Evolutionary conservation across 208 protist species (phyloP), one percentile per base, ranked within the genome.

Genomic region (Dictyostelium gargantuum): DNA sequence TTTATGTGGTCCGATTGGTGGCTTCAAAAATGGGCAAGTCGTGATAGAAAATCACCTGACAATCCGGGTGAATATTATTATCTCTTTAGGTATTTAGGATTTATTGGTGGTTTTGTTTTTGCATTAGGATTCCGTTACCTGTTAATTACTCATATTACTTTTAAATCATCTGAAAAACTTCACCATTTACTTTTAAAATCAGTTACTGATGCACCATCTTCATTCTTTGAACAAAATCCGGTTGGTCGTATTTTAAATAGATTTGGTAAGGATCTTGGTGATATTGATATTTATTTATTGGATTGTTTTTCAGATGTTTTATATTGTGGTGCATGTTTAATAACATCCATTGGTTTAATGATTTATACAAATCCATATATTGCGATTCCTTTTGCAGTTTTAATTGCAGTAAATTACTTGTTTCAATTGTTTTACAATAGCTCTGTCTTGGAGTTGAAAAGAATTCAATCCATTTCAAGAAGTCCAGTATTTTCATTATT

Each of bases 401-500:
- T 89, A 26, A n/a, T n/a, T 15, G 19, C 58, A 13, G 0, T 77
- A 8, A 77, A 89, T 38, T 61, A 50, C 8, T 13, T 52, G 21
- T 26, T 89, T 46, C 81, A 89, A 63, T 42, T 26, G 10, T 66
- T 89, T 29, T 89, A 89, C 50, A 13, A 32, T 32, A 4, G 26
- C 1, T 50, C 81, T 8, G 44, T 32, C 10, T 9, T 44, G 63
- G 85, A 92, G 48, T 32, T 92, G 3, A 92, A 92, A 35, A 38
- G 85, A 44, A 66, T 92, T 42, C 73, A 92, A 23, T 76, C 75
- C 4, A 84, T 92, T 35, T 58, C 85, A 3, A 73, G 63, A 38
- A 66, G 44, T 63, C 85, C 85, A 8, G 52, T 92, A 3, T 92
- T 94, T 85, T 92, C 94, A 40, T 92, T 95, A 58, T 97, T 98